Percentiles rank a stretch among this genome's conserved stretches.
phyloP scores from a whole-genome alignment of 768 basidiomycete genomes.

The Leccinum olivaceopallidum region DNA sequence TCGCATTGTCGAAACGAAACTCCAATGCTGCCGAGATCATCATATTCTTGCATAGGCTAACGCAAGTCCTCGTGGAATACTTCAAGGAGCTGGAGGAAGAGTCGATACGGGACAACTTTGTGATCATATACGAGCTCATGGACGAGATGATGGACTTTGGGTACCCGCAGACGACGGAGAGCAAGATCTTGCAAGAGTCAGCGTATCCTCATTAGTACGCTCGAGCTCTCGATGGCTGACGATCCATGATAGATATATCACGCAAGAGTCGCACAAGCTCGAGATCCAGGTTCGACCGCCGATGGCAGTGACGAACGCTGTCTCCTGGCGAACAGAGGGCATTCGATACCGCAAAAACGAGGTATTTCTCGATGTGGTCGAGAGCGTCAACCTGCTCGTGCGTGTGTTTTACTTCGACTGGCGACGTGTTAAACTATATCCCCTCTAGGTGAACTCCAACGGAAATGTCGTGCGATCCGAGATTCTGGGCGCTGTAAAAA shows the following conservation, averaged over 20 bases:
- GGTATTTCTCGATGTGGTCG: slow-evolving; percentile 97
- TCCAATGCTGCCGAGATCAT: slow-evolving; percentile 95
- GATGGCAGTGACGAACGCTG: slow-evolving; percentile 97
- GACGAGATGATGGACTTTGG: slow-evolving; percentile 99
- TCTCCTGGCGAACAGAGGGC: slow-evolving; percentile 97
- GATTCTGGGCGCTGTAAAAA: slow-evolving; percentile 98
- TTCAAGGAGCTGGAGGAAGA: slow-evolving; percentile 99
- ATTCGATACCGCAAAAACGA: slow-evolving; percentile 98
- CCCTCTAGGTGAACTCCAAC: slow-evolving; percentile 86
- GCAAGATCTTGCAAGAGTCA: slow-evolving; percentile 97
- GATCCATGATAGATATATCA: slow-evolving; percentile 73
- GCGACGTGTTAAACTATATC: background rate
- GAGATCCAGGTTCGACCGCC: slow-evolving; percentile 92
- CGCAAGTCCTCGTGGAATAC: slow-evolving; percentile 93
- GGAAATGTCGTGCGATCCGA: slow-evolving; percentile 97
- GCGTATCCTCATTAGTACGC: slow-evolving; percentile 24
- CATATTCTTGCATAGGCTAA: slow-evolving; percentile 92
- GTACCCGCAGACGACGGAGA: slow-evolving; percentile 98
- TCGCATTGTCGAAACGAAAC: slow-evolving; percentile 95
- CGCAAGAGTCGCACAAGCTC: slow-evolving; percentile 96
- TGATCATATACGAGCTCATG: slow-evolving; percentile 97
- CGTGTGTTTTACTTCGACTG: slow-evolving; percentile 28
- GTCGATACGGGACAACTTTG: slow-evolving; percentile 98
- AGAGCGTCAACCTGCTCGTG: slow-evolving; percentile 94
- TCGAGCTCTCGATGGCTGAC: background rate